Evolutionary conservation across 2,329 filamentous ascomycete genomes (phyloP), one percentile per base, ranked within the genome.

Genomic region (Ceratocystis destructans): DNA sequence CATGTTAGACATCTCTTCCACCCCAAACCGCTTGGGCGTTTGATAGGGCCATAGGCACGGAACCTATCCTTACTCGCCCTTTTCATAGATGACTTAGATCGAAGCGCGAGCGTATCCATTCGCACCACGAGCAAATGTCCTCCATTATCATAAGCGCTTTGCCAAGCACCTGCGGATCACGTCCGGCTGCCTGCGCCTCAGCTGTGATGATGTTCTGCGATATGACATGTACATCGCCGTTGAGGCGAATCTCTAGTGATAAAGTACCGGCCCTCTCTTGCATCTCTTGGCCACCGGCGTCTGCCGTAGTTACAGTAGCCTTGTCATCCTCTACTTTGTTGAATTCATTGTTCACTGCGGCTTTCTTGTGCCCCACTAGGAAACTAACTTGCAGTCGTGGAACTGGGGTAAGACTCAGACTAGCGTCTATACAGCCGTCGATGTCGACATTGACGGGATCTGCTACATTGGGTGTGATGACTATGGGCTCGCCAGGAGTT

Each of bases 151-250:
- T 79, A 61, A 83, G 71, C 66, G 77, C 72, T 57, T 72, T 75
- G 28, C 76, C 81, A 61, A 83, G 71, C 57, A 78, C 76, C 68
- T 78, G 75, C 25, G 61, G 61, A 61, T 66, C 64, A 10, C 50
- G 50, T 4, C 67, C 64, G 15, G 25, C 64, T 37, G 45, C 64
- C 45, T 62, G 69, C 22, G 63, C 69, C 15, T 70, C 70, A 6
- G 69, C 65, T 3, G 68, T 66, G 57, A 82, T 71, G 3, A 83
- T 71, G 69, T 87, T 86, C 70, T 87, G 83, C 28, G 82, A 79
- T 2, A 79, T 74, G 45, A 89, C 77, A 20, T 81, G 77, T 3
- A 88, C 78, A 15, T 81, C 77, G 3, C 82, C 86, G 66, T 86
- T 84, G 45, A 80, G 77, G 22, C 81, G 77, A 20, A 89, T 80